Conservation (phyloP, 306 rosid genomes). For the Gleditsia sinensis region DNA sequence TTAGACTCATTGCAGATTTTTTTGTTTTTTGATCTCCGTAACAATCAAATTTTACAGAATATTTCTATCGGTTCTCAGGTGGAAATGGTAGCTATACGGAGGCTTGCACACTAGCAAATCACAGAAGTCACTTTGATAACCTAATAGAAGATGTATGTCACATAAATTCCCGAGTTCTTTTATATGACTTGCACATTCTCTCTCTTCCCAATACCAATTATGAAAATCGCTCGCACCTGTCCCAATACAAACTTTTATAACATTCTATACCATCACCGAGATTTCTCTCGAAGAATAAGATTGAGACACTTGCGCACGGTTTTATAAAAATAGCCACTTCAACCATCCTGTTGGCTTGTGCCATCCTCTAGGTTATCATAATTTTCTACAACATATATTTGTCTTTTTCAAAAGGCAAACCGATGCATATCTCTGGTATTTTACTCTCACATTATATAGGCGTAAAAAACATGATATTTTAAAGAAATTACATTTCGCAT, state of each 20-base stretch:
- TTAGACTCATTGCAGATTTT: too few relatives aligned
- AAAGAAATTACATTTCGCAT: conserved; percentile 10
- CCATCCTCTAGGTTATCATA: neutral
- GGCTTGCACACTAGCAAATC: too few relatives aligned
- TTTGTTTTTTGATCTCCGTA: too few relatives aligned
- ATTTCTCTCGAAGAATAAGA: neutral
- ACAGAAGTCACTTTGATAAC: too few relatives aligned
- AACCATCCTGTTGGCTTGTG: neutral
- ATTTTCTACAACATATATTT: neutral
- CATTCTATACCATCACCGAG: neutral
- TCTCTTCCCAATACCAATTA: too few relatives aligned
- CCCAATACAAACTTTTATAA: neutral
- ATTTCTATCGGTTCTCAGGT: too few relatives aligned
- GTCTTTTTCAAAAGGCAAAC: conserved; percentile 18
- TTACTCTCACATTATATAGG: neutral
- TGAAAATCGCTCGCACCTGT: neutral
- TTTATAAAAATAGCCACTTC: neutral
- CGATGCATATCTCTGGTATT: neutral
- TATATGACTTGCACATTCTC: too few relatives aligned
- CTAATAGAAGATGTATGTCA: too few relatives aligned
- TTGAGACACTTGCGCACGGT: neutral
- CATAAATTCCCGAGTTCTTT: too few relatives aligned
- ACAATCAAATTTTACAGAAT: too few relatives aligned
- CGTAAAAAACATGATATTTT: neutral
- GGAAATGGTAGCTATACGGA: too few relatives aligned